phyloP scores from a whole-genome alignment of 768 basidiomycete species.

The Leccinum subgranulosum region DNA sequence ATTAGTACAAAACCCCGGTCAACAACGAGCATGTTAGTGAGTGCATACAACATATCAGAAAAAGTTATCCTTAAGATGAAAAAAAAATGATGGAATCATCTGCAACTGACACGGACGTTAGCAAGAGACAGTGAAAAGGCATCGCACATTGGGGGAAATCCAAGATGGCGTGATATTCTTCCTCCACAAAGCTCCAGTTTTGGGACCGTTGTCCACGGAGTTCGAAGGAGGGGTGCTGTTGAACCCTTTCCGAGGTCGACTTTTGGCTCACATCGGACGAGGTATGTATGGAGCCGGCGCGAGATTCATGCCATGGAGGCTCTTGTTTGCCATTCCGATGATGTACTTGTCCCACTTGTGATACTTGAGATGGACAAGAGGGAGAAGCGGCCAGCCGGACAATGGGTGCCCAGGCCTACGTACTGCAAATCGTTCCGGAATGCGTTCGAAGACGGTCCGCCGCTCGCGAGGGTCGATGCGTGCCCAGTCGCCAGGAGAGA shows the following conservation, averaged over 20 bases:
- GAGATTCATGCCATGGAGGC: not conserved
- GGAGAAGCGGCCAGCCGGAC: conserved; percentile 1
- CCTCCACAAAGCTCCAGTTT: too few species aligned
- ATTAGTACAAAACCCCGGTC: too few species aligned
- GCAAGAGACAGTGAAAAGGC: too few species aligned
- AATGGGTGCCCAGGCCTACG: not conserved
- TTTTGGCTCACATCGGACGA: not conserved
- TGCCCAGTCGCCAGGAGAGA: conserved; percentile 3
- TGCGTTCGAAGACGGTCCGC: conserved; percentile 1
- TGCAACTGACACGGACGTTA: too few species aligned
- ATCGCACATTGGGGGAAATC: too few species aligned
- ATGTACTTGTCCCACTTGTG: conserved; percentile 21
- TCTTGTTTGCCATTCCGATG: conserved; percentile 11
- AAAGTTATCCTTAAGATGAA: too few species aligned
- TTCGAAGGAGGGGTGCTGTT: too few species aligned
- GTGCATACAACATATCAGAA: too few species aligned
- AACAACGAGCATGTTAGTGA: too few species aligned
- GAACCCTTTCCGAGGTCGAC: not conserved
- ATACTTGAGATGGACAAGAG: conserved; percentile 11
- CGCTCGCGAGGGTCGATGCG: conserved; percentile 4
- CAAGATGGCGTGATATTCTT: too few species aligned
- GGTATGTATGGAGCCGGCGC: not conserved
- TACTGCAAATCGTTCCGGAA: not conserved
- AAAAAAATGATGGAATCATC: too few species aligned
- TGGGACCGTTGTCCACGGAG: too few species aligned